phyloP scores from a whole-genome alignment of 768 basidiomycete genomes.

The Leccinum arenicola region DNA sequence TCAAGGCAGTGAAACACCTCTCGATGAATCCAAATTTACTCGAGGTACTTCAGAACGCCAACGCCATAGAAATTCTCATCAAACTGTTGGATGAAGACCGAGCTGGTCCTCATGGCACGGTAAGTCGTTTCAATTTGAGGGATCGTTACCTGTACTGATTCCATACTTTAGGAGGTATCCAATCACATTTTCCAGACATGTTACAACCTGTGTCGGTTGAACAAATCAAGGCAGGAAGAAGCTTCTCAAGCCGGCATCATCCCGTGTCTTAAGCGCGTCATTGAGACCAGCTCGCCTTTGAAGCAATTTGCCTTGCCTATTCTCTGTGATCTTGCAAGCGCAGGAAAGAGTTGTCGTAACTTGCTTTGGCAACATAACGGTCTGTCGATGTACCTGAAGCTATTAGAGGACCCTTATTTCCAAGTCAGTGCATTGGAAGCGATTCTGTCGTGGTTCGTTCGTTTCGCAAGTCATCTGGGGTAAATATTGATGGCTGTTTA shows the following conservation, averaged over 20 bases:
- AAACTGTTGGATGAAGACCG: conserved; percentile 79
- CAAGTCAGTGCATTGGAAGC: conserved; percentile 91
- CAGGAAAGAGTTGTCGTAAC: conserved; percentile 88
- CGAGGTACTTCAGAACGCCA: conserved; percentile 94
- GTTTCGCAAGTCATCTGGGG: not conserved
- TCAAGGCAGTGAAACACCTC: conserved; percentile 95
- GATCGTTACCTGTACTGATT: not conserved
- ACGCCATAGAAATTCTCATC: conserved; percentile 89
- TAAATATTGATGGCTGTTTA: conserved; percentile 2
- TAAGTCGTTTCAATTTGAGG: conserved; percentile 35
- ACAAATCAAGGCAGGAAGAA: conserved; percentile 94
- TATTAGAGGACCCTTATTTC: conserved; percentile 85
- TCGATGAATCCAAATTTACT: conserved; percentile 90
- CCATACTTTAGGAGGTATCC: conserved; percentile 74
- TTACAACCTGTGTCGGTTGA: conserved; percentile 92
- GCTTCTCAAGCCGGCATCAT: conserved; percentile 95
- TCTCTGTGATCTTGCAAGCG: conserved; percentile 92
- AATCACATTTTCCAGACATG: conserved; percentile 98
- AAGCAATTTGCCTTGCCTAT: conserved; percentile 98
- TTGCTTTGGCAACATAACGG: conserved; percentile 94
- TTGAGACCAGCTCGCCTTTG: conserved; percentile 84
- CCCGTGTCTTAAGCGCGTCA: conserved; percentile 85
- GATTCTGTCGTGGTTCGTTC: conserved; percentile 76
- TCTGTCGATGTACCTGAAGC: conserved; percentile 71
- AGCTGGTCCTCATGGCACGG: conserved; percentile 75